phyloP scores from a whole-genome alignment of 2,329 filamentous ascomycete genomes.

The Calonectria honghensis region DNA sequence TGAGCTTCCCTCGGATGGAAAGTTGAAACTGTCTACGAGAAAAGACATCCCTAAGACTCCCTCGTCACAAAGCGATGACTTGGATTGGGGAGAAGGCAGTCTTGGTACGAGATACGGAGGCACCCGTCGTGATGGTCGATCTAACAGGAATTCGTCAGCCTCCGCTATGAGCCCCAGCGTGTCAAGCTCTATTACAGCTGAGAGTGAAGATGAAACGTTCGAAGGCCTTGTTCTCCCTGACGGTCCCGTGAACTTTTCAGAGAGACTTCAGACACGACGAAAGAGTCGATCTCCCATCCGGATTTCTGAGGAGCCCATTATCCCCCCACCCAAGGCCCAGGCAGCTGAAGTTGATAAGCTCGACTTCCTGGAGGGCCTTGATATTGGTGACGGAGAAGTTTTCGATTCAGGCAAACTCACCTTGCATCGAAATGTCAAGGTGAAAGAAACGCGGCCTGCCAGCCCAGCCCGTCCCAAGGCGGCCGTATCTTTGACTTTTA shows the following conservation, averaged over 20 bases:
- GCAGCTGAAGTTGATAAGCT: conserved; percentile 73
- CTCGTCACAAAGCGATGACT: conserved; percentile 80
- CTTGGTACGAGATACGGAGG: conserved; percentile 93
- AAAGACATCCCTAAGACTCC: conserved; percentile 79
- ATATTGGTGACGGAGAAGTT: conserved; percentile 88
- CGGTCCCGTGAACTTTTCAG: conserved; percentile 88
- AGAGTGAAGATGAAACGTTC: conserved; percentile 95
- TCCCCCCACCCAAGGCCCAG: conserved; percentile 57
- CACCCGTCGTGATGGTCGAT: conserved; percentile 85
- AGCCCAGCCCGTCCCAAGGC: conserved; percentile 84
- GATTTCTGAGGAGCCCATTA: conserved; percentile 62
- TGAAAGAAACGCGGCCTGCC: conserved; percentile 81
- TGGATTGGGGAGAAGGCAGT: conserved; percentile 96
- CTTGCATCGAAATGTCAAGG: conserved; percentile 92
- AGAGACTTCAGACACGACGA: conserved; percentile 84
- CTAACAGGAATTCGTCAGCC: conserved; percentile 88
- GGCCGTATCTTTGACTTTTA: conserved; percentile 92
- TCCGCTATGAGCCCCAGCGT: conserved; percentile 95
- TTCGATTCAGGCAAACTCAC: conserved; percentile 88
- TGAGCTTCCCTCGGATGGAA: conserved; percentile 80
- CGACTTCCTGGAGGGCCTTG: conserved; percentile 90
- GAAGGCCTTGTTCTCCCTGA: conserved; percentile 91
- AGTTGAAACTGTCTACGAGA: conserved; percentile 78
- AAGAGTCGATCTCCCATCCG: conserved; percentile 75
- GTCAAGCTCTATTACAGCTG: conserved; percentile 90